Base-by-base conservation (phyloP, 139 green algal genomes). In the Ulvella scutata region DNA sequence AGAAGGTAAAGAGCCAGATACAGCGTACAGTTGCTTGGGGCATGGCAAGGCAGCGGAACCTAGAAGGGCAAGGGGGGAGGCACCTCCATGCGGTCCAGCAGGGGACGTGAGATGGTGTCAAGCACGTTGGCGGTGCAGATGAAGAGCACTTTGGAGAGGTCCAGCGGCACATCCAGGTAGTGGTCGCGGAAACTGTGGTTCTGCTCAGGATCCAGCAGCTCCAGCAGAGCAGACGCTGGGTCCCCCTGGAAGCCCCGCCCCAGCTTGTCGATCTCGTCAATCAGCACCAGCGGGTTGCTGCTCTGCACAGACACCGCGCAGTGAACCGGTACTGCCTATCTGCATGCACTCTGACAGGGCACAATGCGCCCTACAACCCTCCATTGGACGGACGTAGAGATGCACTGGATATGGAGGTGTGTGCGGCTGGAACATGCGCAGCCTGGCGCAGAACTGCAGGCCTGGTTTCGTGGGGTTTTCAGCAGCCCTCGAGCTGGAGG, bases 201-300 rank as follows among this genome's bases (percentile, higher is more conserved):
- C 83, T 98, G 94, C 84, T 98, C 94, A 4, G 94, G 94, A 85
- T 99, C 94, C 29, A 99, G 83, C 78, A 99, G 82, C 86, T 99
- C 94, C 31, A 98, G 86, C 62, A 99, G 84, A 6, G 94, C 94
- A 35, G 82, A 92, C 29, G 94, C 92, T 7, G 94, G 93, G 79
- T 99, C 94, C 13, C 94, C 94, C 43, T 73, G 39, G 75, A 79
- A 43, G 6, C 85, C 82, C 2, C 84, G 73, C 0, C 85, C 81
- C 72, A 89, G 75, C 86, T 98, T 98, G 85, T 98, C 94, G 20
- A 98, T 95, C 80, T 98, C 94, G 77, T 98, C 94, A 61, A 98
- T 98, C 1, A 98, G 85, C 38, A 98, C 88, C 62, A 98, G 85
- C 4, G 94, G 94, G 79, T 98, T 98, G 79, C 43, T 82, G 23